phyloP scores from a whole-genome alignment of 768 basidiomycete species.

The Glaciozyma martinii region DNA sequence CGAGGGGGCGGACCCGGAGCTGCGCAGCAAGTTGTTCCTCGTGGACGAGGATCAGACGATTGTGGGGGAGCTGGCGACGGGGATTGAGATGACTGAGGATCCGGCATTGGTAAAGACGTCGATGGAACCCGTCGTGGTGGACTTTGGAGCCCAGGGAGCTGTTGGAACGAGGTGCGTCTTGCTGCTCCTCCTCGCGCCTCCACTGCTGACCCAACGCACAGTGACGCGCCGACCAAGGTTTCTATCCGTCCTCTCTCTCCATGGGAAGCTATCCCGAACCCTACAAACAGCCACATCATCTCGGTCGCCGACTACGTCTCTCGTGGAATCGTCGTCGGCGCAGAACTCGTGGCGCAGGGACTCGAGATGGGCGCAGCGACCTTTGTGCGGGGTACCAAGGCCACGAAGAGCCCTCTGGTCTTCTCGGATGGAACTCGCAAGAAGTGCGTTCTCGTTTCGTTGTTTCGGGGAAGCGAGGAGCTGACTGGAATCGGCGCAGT shows the following conservation, averaged over 20 bases:
- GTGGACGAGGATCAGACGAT: slow-evolving; percentile 18
- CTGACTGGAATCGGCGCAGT: too few relatives aligned
- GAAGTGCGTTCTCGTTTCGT: too few relatives aligned
- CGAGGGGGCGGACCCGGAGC: background rate
- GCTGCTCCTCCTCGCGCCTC: background rate
- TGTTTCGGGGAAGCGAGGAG: too few relatives aligned
- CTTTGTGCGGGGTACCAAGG: slow-evolving; percentile 5
- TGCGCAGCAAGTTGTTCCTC: slow-evolving; percentile 18
- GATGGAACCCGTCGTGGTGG: slow-evolving; percentile 25
- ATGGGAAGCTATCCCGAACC: slow-evolving; percentile 19
- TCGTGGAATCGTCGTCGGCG: slow-evolving; percentile 17
- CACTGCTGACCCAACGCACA: background rate
- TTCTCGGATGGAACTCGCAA: slow-evolving; percentile 9
- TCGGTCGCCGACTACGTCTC: slow-evolving; percentile 11
- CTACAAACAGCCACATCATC: slow-evolving; percentile 8
- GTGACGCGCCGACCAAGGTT: too few relatives aligned
- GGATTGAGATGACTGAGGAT: slow-evolving; percentile 6
- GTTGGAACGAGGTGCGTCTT: slow-evolving; percentile 1
- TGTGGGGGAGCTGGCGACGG: slow-evolving; percentile 10
- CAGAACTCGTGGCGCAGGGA: background rate
- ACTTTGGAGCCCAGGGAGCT: too few relatives aligned
- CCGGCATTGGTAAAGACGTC: background rate
- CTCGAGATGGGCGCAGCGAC: slow-evolving; percentile 11
- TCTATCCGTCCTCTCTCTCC: background rate
- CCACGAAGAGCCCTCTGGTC: slow-evolving; percentile 12